These are phyloP conservation scores for Crucibulum laeve DNA, from an alignment of 768 basidiomycete genomes.

Conservation along the genomic window DNA sequence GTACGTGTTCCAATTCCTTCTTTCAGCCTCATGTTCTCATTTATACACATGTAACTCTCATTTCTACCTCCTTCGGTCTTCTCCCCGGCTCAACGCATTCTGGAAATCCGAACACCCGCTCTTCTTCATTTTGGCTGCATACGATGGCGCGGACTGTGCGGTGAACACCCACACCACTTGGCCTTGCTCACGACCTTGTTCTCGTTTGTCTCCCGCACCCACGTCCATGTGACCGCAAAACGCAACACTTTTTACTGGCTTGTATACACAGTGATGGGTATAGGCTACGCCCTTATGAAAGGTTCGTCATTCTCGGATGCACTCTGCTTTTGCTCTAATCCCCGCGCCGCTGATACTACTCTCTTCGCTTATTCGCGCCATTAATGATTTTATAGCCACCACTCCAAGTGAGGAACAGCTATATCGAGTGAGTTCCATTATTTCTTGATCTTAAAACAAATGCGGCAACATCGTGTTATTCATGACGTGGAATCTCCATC, in stretches of 20 bases:
- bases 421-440: constrained; percentile 39
- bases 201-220: neutral
- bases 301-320: constrained; percentile 28
- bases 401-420: constrained; percentile 50
- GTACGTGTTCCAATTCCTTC: constrained; percentile 31
- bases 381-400: constrained; percentile 31
- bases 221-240: neutral
- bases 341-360: neutral
- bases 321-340: constrained; percentile 4
- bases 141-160: too few relatives aligned
- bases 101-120: neutral
- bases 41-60: constrained; percentile 3
- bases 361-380: constrained; percentile 5
- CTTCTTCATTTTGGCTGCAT: neutral
- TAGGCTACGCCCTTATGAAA: constrained; percentile 59
- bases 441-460: neutral
- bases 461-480: too few relatives aligned
- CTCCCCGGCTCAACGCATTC: neutral
- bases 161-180: neutral
- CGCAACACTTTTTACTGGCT: neutral
- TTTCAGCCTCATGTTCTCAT: neutral
- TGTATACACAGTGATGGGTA: constrained; percentile 39
- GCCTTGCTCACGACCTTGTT: neutral
- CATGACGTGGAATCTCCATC: neutral
- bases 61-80: constrained; percentile 1